phyloP scores from a whole-genome alignment of 768 basidiomycete genomes.

The Lentinula edodes region DNA sequence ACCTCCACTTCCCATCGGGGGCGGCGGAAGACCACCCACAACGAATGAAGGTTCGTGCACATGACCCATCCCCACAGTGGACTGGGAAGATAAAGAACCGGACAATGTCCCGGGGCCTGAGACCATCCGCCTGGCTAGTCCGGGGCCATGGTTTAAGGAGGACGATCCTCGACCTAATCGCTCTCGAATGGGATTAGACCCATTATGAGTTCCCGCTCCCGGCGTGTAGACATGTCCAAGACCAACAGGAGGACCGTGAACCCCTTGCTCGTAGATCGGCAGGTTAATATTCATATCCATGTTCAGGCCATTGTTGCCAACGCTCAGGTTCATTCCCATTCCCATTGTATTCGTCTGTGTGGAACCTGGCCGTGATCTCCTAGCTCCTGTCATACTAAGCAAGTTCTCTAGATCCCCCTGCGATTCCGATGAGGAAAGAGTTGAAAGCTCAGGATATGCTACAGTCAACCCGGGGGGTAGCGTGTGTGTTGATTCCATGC shows the following conservation, averaged over 20 bases:
- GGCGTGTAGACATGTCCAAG: background rate
- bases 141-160: background rate
- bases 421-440: conserved; percentile 44
- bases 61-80: background rate
- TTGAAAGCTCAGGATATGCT: conserved; percentile 40
- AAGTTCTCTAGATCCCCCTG: conserved; percentile 50
- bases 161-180: background rate
- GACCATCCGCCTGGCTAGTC: background rate
- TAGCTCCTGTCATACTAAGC: background rate
- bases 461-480: conserved; percentile 17
- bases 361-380: background rate
- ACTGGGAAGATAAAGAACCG: background rate
- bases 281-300: background rate
- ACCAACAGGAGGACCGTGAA: background rate
- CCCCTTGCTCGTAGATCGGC: background rate
- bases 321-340: background rate
- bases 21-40: background rate
- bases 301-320: background rate
- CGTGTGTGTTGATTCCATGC: conserved; percentile 22
- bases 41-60: background rate
- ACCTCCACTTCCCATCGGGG: background rate
- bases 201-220: background rate
- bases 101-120: background rate
- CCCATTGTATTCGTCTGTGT: background rate
- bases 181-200: background rate